Percentiles rank a stretch among this genome's conserved stretches.
Evolutionary conservation across 805 yeast species (phyloP).

Genomic region (Huiozyma sinensis): DNA sequence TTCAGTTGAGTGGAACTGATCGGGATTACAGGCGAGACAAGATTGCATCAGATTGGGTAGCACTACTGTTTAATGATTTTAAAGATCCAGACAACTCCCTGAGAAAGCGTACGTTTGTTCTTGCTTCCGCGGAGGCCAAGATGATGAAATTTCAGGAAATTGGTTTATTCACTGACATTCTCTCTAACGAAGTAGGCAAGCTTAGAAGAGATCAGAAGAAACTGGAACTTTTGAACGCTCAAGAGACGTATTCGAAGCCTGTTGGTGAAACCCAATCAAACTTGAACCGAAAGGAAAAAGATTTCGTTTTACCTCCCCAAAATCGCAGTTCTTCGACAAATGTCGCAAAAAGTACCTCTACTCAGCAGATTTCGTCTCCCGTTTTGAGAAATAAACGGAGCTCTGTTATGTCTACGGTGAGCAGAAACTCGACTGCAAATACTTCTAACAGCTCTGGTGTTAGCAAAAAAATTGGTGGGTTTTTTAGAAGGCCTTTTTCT

Average conservation of each 20-base stretch:
- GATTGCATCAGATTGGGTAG: slow-evolving; percentile 7
- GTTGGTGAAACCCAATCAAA: slow-evolving; percentile 12
- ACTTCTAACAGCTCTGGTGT: slow-evolving; percentile 17
- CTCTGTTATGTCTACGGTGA: slow-evolving; percentile 12
- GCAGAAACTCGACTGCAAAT: slow-evolving; percentile 15
- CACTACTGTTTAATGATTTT: slow-evolving; percentile 18
- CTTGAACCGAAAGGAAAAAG: slow-evolving; percentile 14
- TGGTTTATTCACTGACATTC: slow-evolving; percentile 36
- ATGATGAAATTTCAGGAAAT: slow-evolving; percentile 28
- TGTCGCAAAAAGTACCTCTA: not conserved
- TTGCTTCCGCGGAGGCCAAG: slow-evolving; percentile 35
- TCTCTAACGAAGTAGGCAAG: slow-evolving; percentile 42
- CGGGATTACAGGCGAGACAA: not conserved
- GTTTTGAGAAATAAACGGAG: slow-evolving; percentile 16
- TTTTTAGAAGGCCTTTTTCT: slow-evolving; percentile 56
- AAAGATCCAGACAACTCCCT: slow-evolving; percentile 22
- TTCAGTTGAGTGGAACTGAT: not conserved
- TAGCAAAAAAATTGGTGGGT: slow-evolving; percentile 44
- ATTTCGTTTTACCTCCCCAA: slow-evolving; percentile 5
- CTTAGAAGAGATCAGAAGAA: slow-evolving; percentile 41
- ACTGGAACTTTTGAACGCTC: slow-evolving; percentile 29
- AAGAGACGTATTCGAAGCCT: slow-evolving; percentile 29
- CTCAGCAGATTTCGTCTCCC: slow-evolving; percentile 4
- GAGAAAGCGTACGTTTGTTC: slow-evolving; percentile 26
- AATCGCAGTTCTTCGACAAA: not conserved